Evolutionary conservation across 495 filamentous ascomycete genomes (phyloP), one percentile per base, ranked within the genome.

Genomic region (Penicillium salamii): DNA sequence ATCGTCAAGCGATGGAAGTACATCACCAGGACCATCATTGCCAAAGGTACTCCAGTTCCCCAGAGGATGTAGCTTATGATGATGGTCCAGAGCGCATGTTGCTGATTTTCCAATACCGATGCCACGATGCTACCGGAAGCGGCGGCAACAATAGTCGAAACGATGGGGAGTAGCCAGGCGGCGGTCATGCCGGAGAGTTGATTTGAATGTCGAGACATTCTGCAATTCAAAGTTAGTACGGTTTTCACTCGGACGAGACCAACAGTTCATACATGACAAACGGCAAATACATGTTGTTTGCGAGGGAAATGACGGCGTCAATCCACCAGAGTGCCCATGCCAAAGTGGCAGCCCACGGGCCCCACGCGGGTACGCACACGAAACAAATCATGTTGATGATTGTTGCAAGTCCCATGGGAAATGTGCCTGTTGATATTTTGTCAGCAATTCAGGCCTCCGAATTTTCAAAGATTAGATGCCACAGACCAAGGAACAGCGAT

Each of bases 361-460:
- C 71, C 72, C 71, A 77, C 7, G 56, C 53, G 3, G 75, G 76
- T 4, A 74, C 76, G 38, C 74, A 79, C 2, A 76, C 62, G 24
- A 72, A 61, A n/a, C 69, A 63, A 29, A 72, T 65, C 75, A 78
- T 78, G 45, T 80, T 78, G 32, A 80, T 67, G 21, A 79, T 68
- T 6, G 78, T 84, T 3, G 78, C 77, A 34, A 83, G 68, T 7
- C 78, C 79, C 76, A 82, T 81, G 2, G 80, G 79, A 38, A 81
- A 71, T 2, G 72, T 75, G 8, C 23, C 23, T 26, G 8, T 26
- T 26, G 24, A 26, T 26, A 18, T 21, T 39, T 39, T 39, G 8
- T 17, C 12, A 39, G 36, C 5, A n/a, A n/a, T n/a, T n/a, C n/a
- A n/a, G n/a, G 34, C 19, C 20, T 53, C n/a, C n/a, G n/a, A n/a